These are phyloP conservation scores for Amanita muscaria DNA, from an alignment of 768 basidiomycete species.

Conservation along the genomic window DNA sequence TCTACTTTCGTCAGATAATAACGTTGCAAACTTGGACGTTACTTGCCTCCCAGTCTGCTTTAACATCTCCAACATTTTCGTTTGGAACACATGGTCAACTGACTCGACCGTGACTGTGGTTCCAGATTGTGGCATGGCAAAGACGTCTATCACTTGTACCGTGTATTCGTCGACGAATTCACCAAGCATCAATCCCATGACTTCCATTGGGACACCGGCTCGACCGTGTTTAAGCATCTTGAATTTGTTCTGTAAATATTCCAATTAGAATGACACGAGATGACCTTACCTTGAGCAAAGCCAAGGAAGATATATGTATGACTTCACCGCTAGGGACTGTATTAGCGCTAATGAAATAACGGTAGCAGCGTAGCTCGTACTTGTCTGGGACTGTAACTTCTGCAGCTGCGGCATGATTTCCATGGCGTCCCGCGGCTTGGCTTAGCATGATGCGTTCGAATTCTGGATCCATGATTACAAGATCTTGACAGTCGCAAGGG, in stretches of 20 bases:
- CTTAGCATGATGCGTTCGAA: slow-evolving; percentile 42
- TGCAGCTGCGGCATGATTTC: slow-evolving; percentile 29
- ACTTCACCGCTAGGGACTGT: slow-evolving; percentile 65
- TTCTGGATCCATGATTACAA: slow-evolving; percentile 37
- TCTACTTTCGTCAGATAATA: slow-evolving; percentile 26
- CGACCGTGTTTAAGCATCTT: slow-evolving; percentile 99
- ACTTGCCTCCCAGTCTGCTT: slow-evolving; percentile 92
- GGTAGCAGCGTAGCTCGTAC: background rate
- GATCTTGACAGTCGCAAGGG: slow-evolving; percentile 12
- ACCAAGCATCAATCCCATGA: slow-evolving; percentile 97
- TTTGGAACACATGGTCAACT: slow-evolving; percentile 97
- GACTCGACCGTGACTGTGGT: slow-evolving; percentile 97
- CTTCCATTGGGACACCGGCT: slow-evolving; percentile 98
- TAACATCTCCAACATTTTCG: slow-evolving; percentile 97
- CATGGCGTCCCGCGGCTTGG: slow-evolving; percentile 35
- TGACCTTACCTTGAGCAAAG: slow-evolving; percentile 90
- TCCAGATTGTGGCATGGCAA: slow-evolving; percentile 98
- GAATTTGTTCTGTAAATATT: slow-evolving; percentile 7
- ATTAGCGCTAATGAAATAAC: no score
- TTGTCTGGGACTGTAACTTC: slow-evolving; percentile 57
- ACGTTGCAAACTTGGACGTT: background rate
- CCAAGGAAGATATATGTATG: slow-evolving; percentile 94
- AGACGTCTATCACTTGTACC: slow-evolving; percentile 91
- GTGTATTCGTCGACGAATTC: slow-evolving; percentile 98
- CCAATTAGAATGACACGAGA: background rate